A percentile compares a stretch with the other conserved stretches of the same genome.
phyloP scores from a whole-genome alignment of 2,329 filamentous ascomycete genomes.

The Colletotrichum camelliae region DNA sequence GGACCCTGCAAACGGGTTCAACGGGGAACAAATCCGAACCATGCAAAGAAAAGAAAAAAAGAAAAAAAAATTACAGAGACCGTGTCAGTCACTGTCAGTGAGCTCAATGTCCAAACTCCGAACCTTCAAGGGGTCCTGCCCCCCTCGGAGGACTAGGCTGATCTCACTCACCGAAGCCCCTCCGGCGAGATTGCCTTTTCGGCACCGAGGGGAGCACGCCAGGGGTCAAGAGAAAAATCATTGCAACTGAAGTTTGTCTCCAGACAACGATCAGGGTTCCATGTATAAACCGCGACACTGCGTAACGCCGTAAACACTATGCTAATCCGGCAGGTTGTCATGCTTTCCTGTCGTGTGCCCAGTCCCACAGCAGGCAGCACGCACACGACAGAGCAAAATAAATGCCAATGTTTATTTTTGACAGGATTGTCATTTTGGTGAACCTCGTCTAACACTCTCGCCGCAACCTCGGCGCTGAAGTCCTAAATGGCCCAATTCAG shows the following conservation, averaged over 20 bases:
- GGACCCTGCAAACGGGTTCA: not conserved
- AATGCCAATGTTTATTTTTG: not conserved
- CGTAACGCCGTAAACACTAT: not conserved
- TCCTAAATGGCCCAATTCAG: not conserved
- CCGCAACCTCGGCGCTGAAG: not conserved
- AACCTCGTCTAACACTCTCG: not conserved
- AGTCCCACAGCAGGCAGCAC: not conserved
- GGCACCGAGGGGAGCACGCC: not conserved
- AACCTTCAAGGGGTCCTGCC: not conserved
- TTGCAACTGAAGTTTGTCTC: not conserved
- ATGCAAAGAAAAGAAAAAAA: not conserved
- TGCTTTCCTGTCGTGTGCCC: not conserved
- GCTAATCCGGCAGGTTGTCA: not conserved
- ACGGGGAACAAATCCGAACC: not conserved
- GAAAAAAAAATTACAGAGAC: not conserved
- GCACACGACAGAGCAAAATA: not conserved
- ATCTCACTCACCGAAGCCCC: conserved; percentile 10
- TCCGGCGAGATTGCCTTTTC: not conserved
- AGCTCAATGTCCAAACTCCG: not conserved
- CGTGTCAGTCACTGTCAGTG: not conserved
- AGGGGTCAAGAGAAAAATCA: too few species aligned
- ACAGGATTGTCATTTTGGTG: not conserved
- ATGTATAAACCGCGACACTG: not conserved
- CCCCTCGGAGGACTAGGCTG: not conserved
- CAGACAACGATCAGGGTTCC: not conserved